A percentile compares a stretch with the other conserved stretches of the same genome.
These are phyloP conservation scores for Cladosporium sp. DNA, from an alignment of 2,329 filamentous ascomycete genomes.

Conservation along the genomic window DNA sequence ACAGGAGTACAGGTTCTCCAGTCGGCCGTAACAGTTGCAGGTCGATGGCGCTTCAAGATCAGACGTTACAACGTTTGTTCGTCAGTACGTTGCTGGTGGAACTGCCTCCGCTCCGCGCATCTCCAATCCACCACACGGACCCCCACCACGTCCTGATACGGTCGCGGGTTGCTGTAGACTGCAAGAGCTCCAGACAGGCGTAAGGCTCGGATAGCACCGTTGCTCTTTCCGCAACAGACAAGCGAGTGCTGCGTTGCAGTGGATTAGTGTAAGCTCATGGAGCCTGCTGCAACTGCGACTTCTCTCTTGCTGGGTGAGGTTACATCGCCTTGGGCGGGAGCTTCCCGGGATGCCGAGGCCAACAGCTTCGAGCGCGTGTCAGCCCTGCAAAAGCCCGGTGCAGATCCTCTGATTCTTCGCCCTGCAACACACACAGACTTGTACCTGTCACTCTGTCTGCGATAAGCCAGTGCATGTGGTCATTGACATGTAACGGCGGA, in stretches of 20 bases:
- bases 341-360: constrained; percentile 4
- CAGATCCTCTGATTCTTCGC: no score
- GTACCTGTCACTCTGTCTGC: not conserved
- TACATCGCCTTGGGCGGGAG: constrained; percentile 3
- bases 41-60: not conserved
- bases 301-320: constrained; percentile 12
- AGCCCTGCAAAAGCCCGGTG: no score
- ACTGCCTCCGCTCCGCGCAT: constrained; percentile 5
- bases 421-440: not conserved
- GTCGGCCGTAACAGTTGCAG: not conserved
- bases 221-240: constrained; percentile 1
- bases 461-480: no score
- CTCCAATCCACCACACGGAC: not conserved
- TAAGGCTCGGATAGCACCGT: constrained; percentile 10
- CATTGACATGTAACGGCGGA: constrained; percentile 4
- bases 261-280: constrained; percentile 11
- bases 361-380: no score
- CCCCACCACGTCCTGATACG: not conserved
- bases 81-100: constrained; percentile 3
- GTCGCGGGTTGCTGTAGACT: not conserved
- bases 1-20: not conserved
- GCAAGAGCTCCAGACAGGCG: not conserved
- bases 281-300: constrained; percentile 14
- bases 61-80: constrained; percentile 7
- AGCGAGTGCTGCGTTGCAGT: constrained; percentile 14